Base-by-base conservation (phyloP, 1,284 basidiomycete species). In the Porogramme epimiltina region DNA sequence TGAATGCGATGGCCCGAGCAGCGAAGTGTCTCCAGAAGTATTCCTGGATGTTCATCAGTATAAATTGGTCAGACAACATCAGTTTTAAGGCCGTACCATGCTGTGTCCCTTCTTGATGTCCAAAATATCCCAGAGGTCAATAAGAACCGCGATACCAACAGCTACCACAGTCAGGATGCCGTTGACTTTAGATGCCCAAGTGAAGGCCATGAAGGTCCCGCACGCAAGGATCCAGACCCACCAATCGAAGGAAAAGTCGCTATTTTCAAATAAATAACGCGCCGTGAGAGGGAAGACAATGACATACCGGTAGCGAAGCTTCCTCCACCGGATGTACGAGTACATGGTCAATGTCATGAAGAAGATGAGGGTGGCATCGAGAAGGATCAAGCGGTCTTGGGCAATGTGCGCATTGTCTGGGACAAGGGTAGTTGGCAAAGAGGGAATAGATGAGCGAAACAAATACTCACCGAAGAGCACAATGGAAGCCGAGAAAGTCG, bases 131-230 rank as follows among this genome's bases (percentile, higher is more conserved):
- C 97, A 99, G 13, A 99, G 78, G 67, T 99, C 97, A 60, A 95
- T 85, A 23, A 91, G 70, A 38, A 99, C 97, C 3, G 96, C 96
- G 34, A 89, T 78, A 1, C 97, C 97, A 59, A 99, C 86, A 18
- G 92, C 87, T 42, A 87, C 60, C 55, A 99, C 98, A 1, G 94
- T 95, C 57, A 99, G 80, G 49, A 99, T 79, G 45, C 97, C 97
- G 62, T 98, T 98, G 76, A 99, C 96, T 74, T 99, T 99, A 70
- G 96, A 97, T 18, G 93, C 94, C 79, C 98, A 91, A 2, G 95
- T 95, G 68, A 94, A 91, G 26, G 95, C 94, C 79, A 99, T 91
- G 68, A 90, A 93, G 43, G 91, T 79, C 31, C 97, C 97, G 1
- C 97, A 98, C 1, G 89, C 80, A 34, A 91, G 69, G 40, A 99